These are phyloP conservation scores for Leccinum incarnatum DNA, from an alignment of 768 basidiomycete genomes.

Conservation along the genomic window DNA sequence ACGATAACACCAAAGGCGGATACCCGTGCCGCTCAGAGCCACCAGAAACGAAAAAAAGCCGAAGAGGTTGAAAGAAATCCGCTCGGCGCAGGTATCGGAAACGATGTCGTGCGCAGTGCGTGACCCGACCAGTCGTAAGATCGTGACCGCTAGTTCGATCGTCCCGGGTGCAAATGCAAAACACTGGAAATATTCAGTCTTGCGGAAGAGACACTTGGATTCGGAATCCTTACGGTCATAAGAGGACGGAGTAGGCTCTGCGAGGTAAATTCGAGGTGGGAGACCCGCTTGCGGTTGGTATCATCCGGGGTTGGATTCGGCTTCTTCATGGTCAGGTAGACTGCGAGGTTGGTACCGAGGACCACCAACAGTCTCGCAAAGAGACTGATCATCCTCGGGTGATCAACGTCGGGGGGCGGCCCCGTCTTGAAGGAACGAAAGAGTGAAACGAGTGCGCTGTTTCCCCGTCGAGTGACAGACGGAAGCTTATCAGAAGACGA, in stretches of 20 bases:
- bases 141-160: background rate
- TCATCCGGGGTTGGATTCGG: conserved; percentile 7
- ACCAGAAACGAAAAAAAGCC: conserved; percentile 8
- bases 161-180: background rate
- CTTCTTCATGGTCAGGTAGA: background rate
- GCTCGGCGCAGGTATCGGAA: conserved; percentile 4
- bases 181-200: background rate
- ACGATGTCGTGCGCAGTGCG: background rate
- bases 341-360: background rate
- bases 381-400: background rate
- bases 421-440: background rate
- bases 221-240: background rate
- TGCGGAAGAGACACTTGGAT: background rate
- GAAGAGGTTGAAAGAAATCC: conserved; percentile 2
- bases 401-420: background rate
- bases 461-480: background rate
- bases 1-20: conserved; percentile 38
- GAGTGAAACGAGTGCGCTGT: background rate
- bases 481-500: background rate
- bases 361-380: background rate
- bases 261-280: background rate
- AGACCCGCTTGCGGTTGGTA: background rate
- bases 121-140: background rate
- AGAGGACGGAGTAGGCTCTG: conserved; percentile 1
- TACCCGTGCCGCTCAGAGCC: conserved; percentile 22